A percentile compares a stretch with the other conserved stretches of the same genome.
These are phyloP conservation scores for Dactylellina drechsleri DNA, from an alignment of 2,329 filamentous ascomycete species.

Conservation along the genomic window DNA sequence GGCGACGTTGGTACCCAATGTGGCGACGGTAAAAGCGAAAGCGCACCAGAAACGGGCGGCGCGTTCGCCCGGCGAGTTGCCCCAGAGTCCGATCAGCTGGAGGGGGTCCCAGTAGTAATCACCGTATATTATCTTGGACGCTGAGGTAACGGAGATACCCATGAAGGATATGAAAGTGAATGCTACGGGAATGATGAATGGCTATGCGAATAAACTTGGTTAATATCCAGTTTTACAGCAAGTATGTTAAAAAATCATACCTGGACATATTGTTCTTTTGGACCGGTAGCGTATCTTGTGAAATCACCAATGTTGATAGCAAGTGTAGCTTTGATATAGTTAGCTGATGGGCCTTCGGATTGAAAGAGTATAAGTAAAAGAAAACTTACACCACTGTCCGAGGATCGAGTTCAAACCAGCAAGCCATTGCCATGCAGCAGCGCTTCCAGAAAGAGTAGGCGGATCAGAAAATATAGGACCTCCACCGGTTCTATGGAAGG, in stretches of 20 bases:
- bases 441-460: conserved; percentile 62
- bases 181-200: conserved; percentile 65
- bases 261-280: conserved; percentile 61
- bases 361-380: conserved; percentile 66
- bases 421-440: conserved; percentile 59
- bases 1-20: conserved; percentile 68
- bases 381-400: conserved; percentile 64
- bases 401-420: conserved; percentile 56
- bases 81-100: conserved; percentile 65
- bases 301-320: conserved; percentile 69
- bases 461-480: conserved; percentile 65
- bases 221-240: background rate
- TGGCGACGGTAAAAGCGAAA: conserved; percentile 67
- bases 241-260: background rate
- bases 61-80: conserved; percentile 62
- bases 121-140: conserved; percentile 67
- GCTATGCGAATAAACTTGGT: conserved; percentile 58
- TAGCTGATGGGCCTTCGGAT: conserved; percentile 64
- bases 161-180: conserved; percentile 66
- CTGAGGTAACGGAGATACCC: conserved; percentile 70
- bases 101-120: conserved; percentile 67
- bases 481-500: conserved; percentile 69
- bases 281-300: conserved; percentile 62
- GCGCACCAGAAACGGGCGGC: conserved; percentile 66
- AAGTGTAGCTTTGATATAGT: conserved; percentile 62